Conservation (phyloP, 1,284 basidiomycete genomes). For the Cryptococcus depauperatus region DNA sequence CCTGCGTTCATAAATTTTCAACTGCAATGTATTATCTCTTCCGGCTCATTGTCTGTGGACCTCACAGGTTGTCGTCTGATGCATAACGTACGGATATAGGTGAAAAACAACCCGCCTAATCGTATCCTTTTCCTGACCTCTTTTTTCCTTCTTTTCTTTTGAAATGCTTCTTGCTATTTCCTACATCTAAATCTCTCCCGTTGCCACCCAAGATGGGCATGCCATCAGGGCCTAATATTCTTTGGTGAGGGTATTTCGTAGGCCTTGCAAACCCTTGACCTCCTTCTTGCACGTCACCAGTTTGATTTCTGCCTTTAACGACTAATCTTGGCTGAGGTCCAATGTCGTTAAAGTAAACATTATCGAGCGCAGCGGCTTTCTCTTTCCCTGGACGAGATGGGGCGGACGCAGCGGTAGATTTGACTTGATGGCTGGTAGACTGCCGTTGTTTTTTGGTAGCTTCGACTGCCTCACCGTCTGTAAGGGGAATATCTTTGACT, state of each 20-base stretch:
- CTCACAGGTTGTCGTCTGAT: no score
- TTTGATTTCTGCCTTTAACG: conserved; percentile 52
- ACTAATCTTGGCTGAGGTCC: conserved; percentile 56
- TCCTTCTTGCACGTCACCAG: conserved; percentile 19
- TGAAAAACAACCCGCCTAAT: no score
- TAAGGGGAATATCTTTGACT: conserved; percentile 12
- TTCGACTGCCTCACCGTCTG: conserved; percentile 6
- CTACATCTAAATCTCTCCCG: conserved; percentile 49
- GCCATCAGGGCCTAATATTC: conserved; percentile 66
- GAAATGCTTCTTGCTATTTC: conserved; percentile 70
- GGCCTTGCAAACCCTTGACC: conserved; percentile 59
- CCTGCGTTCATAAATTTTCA: no score
- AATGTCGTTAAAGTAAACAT: conserved; percentile 67
- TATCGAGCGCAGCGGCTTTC: conserved; percentile 66
- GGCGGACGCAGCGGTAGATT: conserved; percentile 36
- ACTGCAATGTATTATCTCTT: no score
- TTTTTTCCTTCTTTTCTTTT: conserved; percentile 81
- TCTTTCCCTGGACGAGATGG: conserved; percentile 35
- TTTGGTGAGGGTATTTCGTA: conserved; percentile 70
- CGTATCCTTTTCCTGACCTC: conserved; percentile 83
- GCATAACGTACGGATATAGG: no score
- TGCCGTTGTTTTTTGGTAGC: conserved; percentile 17
- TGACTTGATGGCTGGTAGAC: conserved; percentile 29
- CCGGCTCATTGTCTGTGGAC: no score
- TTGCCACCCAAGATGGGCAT: conserved; percentile 49